Conservation (phyloP, 305 asterid genomes). For the Solanum hybrid region DNA sequence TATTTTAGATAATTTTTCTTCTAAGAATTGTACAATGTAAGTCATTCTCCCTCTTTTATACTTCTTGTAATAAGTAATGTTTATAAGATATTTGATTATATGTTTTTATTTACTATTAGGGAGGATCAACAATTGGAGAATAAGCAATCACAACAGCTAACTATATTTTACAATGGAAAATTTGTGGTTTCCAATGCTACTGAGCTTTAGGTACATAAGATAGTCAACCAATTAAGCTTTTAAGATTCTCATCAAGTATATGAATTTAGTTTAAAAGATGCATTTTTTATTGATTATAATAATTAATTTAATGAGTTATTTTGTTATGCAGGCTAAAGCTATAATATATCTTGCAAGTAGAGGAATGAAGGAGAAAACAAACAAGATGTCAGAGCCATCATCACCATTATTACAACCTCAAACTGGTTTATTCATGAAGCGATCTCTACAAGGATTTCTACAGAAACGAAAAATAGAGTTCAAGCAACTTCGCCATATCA, state of each 20-base stretch:
- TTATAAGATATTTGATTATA: no score
- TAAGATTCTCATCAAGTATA: not conserved
- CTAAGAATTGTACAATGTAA: not conserved
- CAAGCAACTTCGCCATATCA: slow-evolving; percentile 4
- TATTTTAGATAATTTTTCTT: not conserved
- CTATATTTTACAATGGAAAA: slow-evolving; percentile 47
- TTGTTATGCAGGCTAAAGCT: slow-evolving; percentile 4
- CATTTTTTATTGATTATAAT: not conserved
- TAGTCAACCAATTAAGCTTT: no score
- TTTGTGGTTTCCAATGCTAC: slow-evolving; percentile 42
- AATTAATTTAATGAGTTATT: not conserved
- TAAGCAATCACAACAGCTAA: slow-evolving; percentile 14
- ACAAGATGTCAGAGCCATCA: not conserved
- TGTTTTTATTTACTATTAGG: not conserved
- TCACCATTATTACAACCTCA: not conserved
- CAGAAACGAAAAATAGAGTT: not conserved
- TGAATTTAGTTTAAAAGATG: not conserved
- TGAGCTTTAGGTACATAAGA: slow-evolving; percentile 34
- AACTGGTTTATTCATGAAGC: not conserved
- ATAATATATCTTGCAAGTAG: slow-evolving; percentile 2
- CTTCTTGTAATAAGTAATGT: no score
- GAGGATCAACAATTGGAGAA: slow-evolving; percentile 8
- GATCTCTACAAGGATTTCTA: not conserved
- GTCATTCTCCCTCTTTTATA: no score
- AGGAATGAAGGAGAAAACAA: not conserved